Evolutionary conservation across 1,284 basidiomycete genomes (phyloP).

Genomic region (Tilletia caries): DNA sequence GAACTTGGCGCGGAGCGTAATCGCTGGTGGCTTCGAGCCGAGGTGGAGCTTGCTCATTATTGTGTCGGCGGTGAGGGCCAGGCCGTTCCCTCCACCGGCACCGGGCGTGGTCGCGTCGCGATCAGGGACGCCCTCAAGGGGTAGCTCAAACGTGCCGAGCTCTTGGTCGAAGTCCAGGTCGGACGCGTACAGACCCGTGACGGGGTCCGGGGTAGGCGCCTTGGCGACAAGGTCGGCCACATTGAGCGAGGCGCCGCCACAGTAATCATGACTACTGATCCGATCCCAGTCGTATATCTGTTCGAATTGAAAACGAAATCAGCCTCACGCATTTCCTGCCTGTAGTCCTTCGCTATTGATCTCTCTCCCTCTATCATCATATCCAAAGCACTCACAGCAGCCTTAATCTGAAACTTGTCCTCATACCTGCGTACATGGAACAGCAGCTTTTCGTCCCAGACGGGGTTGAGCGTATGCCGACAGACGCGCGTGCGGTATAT

Average conservation of each 20-base stretch:
- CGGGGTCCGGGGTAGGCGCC: slow-evolving; percentile 36
- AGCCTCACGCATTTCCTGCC: too few relatives aligned
- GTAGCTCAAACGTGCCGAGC: slow-evolving; percentile 35
- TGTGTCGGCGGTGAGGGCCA: not conserved
- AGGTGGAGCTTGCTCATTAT: not conserved
- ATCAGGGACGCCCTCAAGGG: slow-evolving; percentile 27
- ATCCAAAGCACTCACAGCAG: slow-evolving; percentile 11
- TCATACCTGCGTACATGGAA: slow-evolving; percentile 92
- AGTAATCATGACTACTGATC: slow-evolving; percentile 47
- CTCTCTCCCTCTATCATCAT: too few relatives aligned
- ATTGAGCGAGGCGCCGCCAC: slow-evolving; percentile 34
- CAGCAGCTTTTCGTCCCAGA: slow-evolving; percentile 91
- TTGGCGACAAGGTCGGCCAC: slow-evolving; percentile 37
- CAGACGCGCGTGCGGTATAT: slow-evolving; percentile 79
- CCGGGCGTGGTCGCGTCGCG: slow-evolving; percentile 17
- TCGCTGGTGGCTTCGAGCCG: slow-evolving; percentile 19
- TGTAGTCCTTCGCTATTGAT: too few relatives aligned
- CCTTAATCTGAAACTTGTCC: slow-evolving; percentile 55
- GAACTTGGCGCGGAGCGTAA: slow-evolving; percentile 72
- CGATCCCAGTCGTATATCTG: slow-evolving; percentile 52
- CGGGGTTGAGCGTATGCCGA: slow-evolving; percentile 67
- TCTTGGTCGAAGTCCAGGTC: slow-evolving; percentile 20
- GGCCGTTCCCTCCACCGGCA: too few relatives aligned
- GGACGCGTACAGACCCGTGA: slow-evolving; percentile 35
- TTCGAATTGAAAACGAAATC: slow-evolving; percentile 21